phyloP scores from a whole-genome alignment of 164 flowering plant species.

The Amborella trichopoda region DNA sequence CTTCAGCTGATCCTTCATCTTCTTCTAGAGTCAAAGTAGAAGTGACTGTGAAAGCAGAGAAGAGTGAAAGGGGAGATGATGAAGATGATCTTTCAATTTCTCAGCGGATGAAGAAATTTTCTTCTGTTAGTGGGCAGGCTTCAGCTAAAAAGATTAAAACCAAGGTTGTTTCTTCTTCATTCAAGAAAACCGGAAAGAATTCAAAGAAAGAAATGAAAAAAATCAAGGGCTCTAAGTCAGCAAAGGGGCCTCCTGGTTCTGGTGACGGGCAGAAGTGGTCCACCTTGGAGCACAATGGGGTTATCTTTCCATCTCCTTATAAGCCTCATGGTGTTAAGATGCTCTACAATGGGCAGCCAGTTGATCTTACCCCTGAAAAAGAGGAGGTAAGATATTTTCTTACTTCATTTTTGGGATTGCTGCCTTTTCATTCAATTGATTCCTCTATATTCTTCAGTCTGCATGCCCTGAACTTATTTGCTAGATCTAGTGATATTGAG shows the following conservation, averaged over 20 bases:
- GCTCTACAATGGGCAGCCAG: constrained; percentile 74
- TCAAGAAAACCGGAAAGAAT: constrained; percentile 39
- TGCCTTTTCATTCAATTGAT: too few relatives aligned
- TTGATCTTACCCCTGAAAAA: constrained; percentile 82
- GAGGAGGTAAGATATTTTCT: constrained; percentile 92
- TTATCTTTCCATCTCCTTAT: constrained; percentile 93
- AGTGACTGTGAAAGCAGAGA: constrained; percentile 35
- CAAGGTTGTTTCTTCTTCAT: constrained; percentile 34
- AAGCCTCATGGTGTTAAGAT: constrained; percentile 87
- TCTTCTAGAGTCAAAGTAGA: constrained; percentile 26
- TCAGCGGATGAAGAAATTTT: constrained; percentile 49
- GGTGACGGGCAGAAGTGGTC: constrained; percentile 97
- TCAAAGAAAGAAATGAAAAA: constrained; percentile 35
- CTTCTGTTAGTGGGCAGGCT: constrained; percentile 27
- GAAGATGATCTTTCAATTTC: constrained; percentile 63
- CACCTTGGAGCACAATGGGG: constrained; percentile 87
- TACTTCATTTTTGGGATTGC: too few relatives aligned
- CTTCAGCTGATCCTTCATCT: constrained; percentile 28
- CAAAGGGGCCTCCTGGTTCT: constrained; percentile 56
- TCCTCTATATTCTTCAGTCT: too few relatives aligned
- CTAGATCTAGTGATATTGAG: too few relatives aligned
- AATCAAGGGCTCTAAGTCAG: constrained; percentile 53
- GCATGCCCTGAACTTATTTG: too few relatives aligned
- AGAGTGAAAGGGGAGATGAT: constrained; percentile 29
- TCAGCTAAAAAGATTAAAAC: constrained; percentile 26